A percentile compares a stretch with the other conserved stretches of the same genome.
Evolutionary conservation across 257 asterid species (phyloP).

Genomic region (Solanum paucissectum): DNA sequence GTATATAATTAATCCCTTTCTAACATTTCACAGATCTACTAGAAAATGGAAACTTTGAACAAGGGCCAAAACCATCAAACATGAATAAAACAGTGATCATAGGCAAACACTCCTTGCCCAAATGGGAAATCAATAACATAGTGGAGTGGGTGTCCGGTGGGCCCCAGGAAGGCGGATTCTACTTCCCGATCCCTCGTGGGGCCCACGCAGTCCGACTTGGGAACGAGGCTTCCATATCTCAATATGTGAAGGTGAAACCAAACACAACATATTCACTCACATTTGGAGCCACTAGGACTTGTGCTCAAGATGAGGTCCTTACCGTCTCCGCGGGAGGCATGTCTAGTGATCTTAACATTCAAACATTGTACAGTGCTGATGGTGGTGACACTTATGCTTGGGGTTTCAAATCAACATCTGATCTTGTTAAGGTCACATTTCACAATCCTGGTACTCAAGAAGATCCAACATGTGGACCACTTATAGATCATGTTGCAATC

Average conservation of each 20-base stretch:
- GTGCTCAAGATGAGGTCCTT: conserved; percentile 68
- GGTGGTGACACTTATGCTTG: conserved; percentile 85
- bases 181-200: conserved; percentile 57
- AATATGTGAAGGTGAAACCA: conserved; percentile 31
- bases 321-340: conserved; percentile 43
- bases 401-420: conserved; percentile 46
- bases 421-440: conserved; percentile 49
- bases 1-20: background rate
- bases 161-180: conserved; percentile 70
- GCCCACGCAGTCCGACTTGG: conserved; percentile 61
- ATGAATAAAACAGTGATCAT: conserved; percentile 45
- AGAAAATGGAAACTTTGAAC: conserved; percentile 59
- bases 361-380: conserved; percentile 52
- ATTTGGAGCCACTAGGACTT: conserved; percentile 65
- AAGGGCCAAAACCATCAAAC: conserved; percentile 41
- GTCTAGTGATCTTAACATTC: conserved; percentile 56
- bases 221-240: conserved; percentile 55
- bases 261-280: conserved; percentile 36
- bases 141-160: conserved; percentile 69
- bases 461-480: conserved; percentile 73
- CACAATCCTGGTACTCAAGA: conserved; percentile 68
- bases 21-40: conserved; percentile 28
- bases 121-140: conserved; percentile 49
- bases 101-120: conserved; percentile 62
- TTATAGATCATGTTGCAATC: conserved; percentile 65